phyloP scores from a whole-genome alignment of 352 stramenopile species.

The Blastocystis sp. region DNA sequence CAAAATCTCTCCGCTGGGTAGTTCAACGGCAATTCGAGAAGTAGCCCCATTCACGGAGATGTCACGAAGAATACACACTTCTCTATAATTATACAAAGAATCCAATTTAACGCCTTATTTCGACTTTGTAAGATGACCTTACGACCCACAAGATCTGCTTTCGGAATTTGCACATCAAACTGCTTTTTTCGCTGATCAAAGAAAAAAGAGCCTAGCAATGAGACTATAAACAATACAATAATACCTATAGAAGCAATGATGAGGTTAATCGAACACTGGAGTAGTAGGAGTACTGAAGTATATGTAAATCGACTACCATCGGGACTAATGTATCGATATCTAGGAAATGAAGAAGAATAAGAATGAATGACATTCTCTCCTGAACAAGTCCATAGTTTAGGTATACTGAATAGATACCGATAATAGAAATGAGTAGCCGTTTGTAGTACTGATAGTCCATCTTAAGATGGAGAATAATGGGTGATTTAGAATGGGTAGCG shows the following conservation, averaged over 20 bases:
- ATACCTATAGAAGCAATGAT: conserved; percentile 21
- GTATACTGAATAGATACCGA: conserved; percentile 60
- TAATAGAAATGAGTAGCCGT: conserved; percentile 35
- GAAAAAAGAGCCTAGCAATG: neutral
- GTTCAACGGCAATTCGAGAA: neutral
- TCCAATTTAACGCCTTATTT: neutral
- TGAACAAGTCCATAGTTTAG: conserved; percentile 49
- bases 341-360: neutral
- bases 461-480: neutral
- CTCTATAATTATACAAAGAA: neutral
- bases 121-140: neutral
- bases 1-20: neutral
- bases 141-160: conserved; percentile 26
- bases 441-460: conserved; percentile 65
- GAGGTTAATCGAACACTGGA: conserved; percentile 57
- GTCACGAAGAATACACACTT: conserved; percentile 24
- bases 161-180: conserved; percentile 35
- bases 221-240: neutral
- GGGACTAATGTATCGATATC: conserved; percentile 60
- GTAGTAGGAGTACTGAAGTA: conserved; percentile 33
- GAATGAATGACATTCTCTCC: neutral
- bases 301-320: conserved; percentile 55
- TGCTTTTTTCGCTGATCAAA: neutral
- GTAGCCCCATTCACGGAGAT: neutral
- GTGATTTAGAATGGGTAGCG: no score